Percentiles rank a stretch among this genome's conserved stretches.
These are phyloP conservation scores for Eugenia klotzschiana DNA, from an alignment of 441 rosid genomes.

Conservation along the genomic window DNA sequence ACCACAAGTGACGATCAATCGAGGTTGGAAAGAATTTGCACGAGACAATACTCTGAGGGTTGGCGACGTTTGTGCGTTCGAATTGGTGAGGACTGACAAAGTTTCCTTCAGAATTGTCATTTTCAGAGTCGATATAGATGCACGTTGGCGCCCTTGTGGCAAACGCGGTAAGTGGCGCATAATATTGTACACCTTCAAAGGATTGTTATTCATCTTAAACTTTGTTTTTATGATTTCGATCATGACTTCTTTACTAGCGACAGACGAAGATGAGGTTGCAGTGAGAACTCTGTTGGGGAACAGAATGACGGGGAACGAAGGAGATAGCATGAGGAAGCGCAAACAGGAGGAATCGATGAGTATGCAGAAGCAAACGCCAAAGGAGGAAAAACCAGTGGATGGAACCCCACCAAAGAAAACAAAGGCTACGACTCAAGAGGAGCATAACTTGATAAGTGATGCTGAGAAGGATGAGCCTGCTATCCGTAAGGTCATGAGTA, in stretches of 20 bases:
- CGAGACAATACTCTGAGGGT: not conserved
- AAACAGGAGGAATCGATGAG: not conserved
- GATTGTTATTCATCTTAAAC: not conserved
- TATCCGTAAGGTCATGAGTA: no score
- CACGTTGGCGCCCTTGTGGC: not conserved
- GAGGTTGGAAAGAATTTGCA: not conserved
- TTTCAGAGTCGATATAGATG: not conserved
- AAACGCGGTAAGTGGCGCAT: not conserved
- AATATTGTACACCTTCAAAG: not conserved
- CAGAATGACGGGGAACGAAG: not conserved
- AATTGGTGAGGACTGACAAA: not conserved
- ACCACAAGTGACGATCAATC: not conserved
- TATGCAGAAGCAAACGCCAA: not conserved
- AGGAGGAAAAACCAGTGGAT: not conserved
- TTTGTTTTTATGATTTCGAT: not conserved
- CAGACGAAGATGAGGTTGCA: not conserved
- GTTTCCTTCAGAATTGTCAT: not conserved
- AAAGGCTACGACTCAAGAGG: not conserved
- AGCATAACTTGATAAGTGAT: no score
- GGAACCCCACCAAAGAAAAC: not conserved
- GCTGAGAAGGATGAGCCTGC: no score
- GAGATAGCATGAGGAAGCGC: not conserved
- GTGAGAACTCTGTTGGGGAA: not conserved
- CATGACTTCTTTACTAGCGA: not conserved
- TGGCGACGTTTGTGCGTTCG: constrained; percentile 5